Evolutionary conservation across 2,329 filamentous ascomycete species (phyloP).

Genomic region (Fusarium tjaetaba): DNA sequence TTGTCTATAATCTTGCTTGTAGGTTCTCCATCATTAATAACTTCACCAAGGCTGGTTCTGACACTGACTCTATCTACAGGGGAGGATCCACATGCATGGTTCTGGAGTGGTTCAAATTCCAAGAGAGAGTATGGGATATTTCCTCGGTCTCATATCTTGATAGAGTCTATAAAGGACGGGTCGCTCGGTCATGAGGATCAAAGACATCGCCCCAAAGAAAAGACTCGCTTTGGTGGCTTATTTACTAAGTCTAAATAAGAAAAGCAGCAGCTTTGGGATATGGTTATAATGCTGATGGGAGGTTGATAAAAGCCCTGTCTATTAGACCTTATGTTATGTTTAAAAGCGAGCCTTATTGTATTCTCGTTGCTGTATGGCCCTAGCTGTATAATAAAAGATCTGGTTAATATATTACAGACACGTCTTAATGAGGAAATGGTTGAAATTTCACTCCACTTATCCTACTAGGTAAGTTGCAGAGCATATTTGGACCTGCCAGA

Average conservation of each 20-base stretch:
- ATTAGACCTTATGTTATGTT: too few species aligned
- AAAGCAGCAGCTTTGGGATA: background rate
- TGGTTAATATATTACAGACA: too few species aligned
- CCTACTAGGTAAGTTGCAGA: background rate
- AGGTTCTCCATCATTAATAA: background rate
- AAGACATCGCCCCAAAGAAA: background rate
- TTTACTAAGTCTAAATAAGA: background rate
- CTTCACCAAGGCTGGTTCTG: background rate
- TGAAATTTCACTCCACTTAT: background rate
- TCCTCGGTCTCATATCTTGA: background rate
- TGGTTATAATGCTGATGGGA: too few species aligned
- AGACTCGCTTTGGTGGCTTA: background rate
- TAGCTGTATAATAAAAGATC: fast-evolving
- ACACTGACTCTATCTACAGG: background rate
- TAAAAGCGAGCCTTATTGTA: background rate
- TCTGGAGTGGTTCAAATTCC: background rate
- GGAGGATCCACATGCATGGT: background rate
- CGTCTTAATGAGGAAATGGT: background rate
- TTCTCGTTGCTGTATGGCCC: background rate
- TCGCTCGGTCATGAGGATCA: background rate
- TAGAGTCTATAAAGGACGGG: background rate
- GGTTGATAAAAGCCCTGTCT: too few species aligned
- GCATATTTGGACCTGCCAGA: too few species aligned
- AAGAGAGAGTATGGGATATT: background rate
- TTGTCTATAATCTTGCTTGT: background rate